phyloP scores from a whole-genome alignment of 2,329 filamentous ascomycete species.

The Penicillium italicum region DNA sequence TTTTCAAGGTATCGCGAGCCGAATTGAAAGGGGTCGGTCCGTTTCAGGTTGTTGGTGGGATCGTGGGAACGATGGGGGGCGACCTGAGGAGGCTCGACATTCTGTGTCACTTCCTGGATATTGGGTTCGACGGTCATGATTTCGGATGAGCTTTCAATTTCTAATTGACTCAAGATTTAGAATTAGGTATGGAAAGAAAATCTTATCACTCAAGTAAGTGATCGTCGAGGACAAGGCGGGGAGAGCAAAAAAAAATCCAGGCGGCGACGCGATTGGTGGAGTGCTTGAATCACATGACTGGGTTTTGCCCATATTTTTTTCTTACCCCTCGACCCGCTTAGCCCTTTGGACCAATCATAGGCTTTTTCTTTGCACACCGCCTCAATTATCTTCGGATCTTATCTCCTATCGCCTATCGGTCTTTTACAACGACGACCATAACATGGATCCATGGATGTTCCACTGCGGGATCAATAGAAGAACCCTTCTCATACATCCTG shows the following conservation, averaged over 20 bases:
- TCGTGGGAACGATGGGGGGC: slow-evolving; percentile 65
- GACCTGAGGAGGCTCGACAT: slow-evolving; percentile 46
- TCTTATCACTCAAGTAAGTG: slow-evolving; percentile 2
- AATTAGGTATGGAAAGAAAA: neutral
- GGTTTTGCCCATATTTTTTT: neutral
- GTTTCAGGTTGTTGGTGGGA: slow-evolving; percentile 73
- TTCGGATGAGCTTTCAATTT: neutral
- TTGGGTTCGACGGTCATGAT: slow-evolving; percentile 15
- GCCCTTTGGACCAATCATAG: neutral
- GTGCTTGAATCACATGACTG: neutral
- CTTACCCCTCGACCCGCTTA: neutral
- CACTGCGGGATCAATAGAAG: neutral
- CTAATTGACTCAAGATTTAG: neutral
- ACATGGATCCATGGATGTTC: too few species aligned
- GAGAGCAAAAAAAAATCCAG: slow-evolving; percentile 13
- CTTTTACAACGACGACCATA: neutral
- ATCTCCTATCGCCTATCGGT: slow-evolving; percentile 5
- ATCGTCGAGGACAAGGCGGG: slow-evolving; percentile 5
- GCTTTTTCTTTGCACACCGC: neutral
- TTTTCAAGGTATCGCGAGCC: slow-evolving; percentile 81
- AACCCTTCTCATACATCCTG: too few species aligned
- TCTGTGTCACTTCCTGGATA: slow-evolving; percentile 33
- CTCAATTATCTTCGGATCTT: slow-evolving; percentile 10
- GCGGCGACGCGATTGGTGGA: slow-evolving; percentile 6
- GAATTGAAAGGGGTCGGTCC: slow-evolving; percentile 91